Evolutionary conservation across 2,329 filamentous ascomycete species (phyloP).

Genomic region (Cladosporium sphaerospermum): DNA sequence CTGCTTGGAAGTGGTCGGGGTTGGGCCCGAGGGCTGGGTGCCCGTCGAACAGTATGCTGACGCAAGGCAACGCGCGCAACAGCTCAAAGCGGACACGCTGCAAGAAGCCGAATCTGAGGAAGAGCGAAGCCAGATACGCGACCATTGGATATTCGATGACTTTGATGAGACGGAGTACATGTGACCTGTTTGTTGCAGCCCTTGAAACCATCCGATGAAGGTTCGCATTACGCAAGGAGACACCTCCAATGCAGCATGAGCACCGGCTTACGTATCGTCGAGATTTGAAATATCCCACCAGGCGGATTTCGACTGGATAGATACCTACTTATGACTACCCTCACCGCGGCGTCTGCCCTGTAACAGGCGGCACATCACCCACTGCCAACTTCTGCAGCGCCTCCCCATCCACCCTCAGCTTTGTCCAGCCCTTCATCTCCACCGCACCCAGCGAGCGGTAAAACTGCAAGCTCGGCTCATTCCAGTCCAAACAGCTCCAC

Average conservation of each 20-base stretch:
- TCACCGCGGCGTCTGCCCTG: background rate
- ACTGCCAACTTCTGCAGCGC: slow-evolving; percentile 55
- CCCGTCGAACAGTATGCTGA: slow-evolving; percentile 18
- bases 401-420: slow-evolving; percentile 67
- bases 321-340: background rate
- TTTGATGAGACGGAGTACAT: background rate
- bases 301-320: background rate
- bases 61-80: slow-evolving; percentile 13
- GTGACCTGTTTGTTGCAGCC: background rate
- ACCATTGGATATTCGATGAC: slow-evolving; percentile 18
- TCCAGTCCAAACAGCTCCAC: slow-evolving; percentile 92
- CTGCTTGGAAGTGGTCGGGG: slow-evolving; percentile 15
- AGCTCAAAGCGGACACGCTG: slow-evolving; percentile 23
- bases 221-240: no score
- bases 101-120: slow-evolving; percentile 14
- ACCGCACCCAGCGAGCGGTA: slow-evolving; percentile 61
- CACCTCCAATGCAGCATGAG: no score
- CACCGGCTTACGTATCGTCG: no score
- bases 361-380: slow-evolving; percentile 3
- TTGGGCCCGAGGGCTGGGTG: slow-evolving; percentile 22
- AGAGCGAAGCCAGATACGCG: slow-evolving; percentile 15
- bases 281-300: no score
- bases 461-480: slow-evolving; percentile 81
- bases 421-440: slow-evolving; percentile 65
- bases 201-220: no score